These are phyloP conservation scores for Hamigera avellanea DNA, from an alignment of 495 filamentous ascomycete genomes.

Conservation along the genomic window DNA sequence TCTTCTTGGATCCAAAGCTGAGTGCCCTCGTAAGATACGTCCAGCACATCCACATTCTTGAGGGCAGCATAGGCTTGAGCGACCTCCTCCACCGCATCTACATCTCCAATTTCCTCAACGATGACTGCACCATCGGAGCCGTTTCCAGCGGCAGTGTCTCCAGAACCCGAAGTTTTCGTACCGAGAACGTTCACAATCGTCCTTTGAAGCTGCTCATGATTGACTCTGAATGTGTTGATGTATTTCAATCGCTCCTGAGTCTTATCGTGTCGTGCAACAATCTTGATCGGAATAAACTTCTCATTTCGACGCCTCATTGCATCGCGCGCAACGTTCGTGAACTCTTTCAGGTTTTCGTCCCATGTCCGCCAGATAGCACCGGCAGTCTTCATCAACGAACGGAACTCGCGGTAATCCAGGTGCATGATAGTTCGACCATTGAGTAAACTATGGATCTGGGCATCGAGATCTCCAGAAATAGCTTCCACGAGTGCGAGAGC, in stretches of 20 bases:
- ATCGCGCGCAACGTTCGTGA: conserved; percentile 92
- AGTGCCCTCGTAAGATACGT: conserved; percentile 81
- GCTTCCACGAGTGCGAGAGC: conserved; percentile 92
- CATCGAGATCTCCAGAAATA: conserved; percentile 89
- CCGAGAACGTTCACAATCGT: conserved; percentile 94
- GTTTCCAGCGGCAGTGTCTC: conserved; percentile 31
- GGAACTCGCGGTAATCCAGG: conserved; percentile 82
- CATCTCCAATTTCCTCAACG: conserved; percentile 89
- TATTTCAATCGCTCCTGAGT: conserved; percentile 86
- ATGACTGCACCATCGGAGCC: conserved; percentile 51
- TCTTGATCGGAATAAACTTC: conserved; percentile 97
- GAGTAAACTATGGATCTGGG: conserved; percentile 71
- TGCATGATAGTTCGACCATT: conserved; percentile 82
- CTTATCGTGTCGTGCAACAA: conserved; percentile 68
- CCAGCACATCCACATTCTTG: conserved; percentile 88
- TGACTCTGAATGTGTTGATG: conserved; percentile 83
- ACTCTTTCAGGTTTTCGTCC: conserved; percentile 94
- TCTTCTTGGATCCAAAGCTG: conserved; percentile 85
- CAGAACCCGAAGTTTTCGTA: conserved; percentile 40
- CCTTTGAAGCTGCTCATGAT: conserved; percentile 91
- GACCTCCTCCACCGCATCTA: conserved; percentile 97
- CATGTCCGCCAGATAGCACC: conserved; percentile 80
- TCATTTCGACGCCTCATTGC: conserved; percentile 83
- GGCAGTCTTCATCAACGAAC: conserved; percentile 67
- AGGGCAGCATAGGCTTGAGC: conserved; percentile 85